phyloP scores from a whole-genome alignment of 495 filamentous ascomycete genomes.

The Trichoderma virens region DNA sequence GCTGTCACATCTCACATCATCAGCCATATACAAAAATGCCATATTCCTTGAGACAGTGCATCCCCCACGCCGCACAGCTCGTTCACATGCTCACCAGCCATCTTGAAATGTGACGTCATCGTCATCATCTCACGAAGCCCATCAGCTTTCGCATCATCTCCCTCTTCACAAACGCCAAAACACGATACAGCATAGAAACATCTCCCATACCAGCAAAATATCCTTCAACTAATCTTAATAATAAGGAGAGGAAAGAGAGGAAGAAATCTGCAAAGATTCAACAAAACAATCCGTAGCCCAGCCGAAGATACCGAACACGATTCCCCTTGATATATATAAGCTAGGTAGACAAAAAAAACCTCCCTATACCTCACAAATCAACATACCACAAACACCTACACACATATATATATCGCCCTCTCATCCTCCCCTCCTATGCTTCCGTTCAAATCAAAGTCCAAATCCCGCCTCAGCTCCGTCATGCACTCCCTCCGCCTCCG shows the following conservation, averaged over 20 bases:
- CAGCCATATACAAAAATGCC: no score
- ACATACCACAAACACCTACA: no score
- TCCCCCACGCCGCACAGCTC: neutral
- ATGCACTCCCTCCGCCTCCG: slow-evolving; percentile 7
- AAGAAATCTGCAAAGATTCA: neutral
- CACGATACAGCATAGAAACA: neutral
- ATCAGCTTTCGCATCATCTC: neutral
- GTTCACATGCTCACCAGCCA: neutral
- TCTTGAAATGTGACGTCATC: neutral
- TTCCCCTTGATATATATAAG: neutral
- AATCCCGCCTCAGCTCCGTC: neutral
- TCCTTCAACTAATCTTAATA: neutral
- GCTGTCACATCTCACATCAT: no score
- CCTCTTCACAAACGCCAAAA: neutral
- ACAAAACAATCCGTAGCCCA: neutral
- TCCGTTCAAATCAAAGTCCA: neutral
- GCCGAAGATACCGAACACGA: neutral
- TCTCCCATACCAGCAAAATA: neutral
- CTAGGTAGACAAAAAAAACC: no score
- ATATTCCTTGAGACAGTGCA: neutral
- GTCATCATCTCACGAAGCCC: slow-evolving; percentile 2
- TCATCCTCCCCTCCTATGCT: neutral
- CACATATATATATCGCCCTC: no score
- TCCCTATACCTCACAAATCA: no score
- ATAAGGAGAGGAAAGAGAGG: neutral